These are phyloP conservation scores for Apiotrichum akiyoshidainum DNA, from an alignment of 1,284 basidiomycete genomes.

Conservation along the genomic window DNA sequence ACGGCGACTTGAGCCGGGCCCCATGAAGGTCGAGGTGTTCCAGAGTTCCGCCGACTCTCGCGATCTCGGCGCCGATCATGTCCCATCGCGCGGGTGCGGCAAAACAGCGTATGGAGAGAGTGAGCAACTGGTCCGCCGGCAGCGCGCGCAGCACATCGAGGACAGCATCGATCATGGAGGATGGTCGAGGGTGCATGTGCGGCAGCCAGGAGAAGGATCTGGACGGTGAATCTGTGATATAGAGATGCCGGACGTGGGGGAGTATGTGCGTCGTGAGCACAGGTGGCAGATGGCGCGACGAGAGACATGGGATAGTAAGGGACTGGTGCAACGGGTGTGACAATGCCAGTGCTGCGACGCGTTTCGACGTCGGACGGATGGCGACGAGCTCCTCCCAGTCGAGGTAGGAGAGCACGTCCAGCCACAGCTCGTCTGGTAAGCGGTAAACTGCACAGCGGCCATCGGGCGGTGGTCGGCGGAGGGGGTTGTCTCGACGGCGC, in stretches of 20 bases:
- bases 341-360: constrained; percentile 19
- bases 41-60: constrained; percentile 22
- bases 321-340: constrained; percentile 26
- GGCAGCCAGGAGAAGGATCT: background rate
- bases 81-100: constrained; percentile 19
- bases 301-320: constrained; percentile 15
- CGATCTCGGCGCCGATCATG: constrained; percentile 22
- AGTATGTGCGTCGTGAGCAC: constrained; percentile 20
- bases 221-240: constrained; percentile 24
- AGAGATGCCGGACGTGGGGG: constrained; percentile 25
- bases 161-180: background rate
- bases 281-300: constrained; percentile 17
- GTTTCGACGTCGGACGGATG: constrained; percentile 19
- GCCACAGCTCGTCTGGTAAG: constrained; percentile 35
- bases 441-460: constrained; percentile 22
- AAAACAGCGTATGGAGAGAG: constrained; percentile 31
- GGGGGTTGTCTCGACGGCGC: background rate
- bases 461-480: constrained; percentile 1
- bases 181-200: constrained; percentile 5
- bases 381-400: constrained; percentile 25
- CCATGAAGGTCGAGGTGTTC: constrained; percentile 32
- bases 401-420: constrained; percentile 29
- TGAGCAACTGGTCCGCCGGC: constrained; percentile 22
- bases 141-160: constrained; percentile 20
- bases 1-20: constrained; percentile 17